Evolutionary conservation across 1,284 basidiomycete species (phyloP).

Genomic region (Ganoderma lingzhi): DNA sequence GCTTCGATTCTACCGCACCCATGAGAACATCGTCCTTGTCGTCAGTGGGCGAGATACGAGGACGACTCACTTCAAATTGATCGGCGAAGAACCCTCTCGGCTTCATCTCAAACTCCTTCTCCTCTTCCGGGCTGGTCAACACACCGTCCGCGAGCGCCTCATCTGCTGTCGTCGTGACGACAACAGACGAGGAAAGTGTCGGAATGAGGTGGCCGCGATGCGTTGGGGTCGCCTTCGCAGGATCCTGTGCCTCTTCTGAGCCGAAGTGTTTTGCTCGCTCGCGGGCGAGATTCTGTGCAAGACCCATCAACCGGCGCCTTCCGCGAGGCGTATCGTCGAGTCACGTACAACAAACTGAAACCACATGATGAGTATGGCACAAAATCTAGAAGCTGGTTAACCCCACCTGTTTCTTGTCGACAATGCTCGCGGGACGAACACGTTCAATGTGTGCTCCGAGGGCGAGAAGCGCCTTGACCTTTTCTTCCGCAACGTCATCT

Average conservation of each 20-base stretch:
- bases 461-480: constrained; percentile 83
- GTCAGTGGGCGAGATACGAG: not conserved
- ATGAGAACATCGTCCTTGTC: not conserved
- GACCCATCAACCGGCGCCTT: not conserved
- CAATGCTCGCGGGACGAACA: constrained; percentile 88
- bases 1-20: constrained; percentile 71
- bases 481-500: constrained; percentile 93
- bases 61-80: constrained; percentile 82
- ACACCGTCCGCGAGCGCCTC: constrained; percentile 46
- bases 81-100: constrained; percentile 91
- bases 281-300: constrained; percentile 79
- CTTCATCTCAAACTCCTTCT: constrained; percentile 53
- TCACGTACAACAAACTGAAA: constrained; percentile 19
- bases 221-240: constrained; percentile 21
- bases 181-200: constrained; percentile 48
- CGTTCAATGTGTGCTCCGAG: constrained; percentile 91
- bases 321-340: not conserved
- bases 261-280: constrained; percentile 81
- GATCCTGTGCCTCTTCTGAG: constrained; percentile 42
- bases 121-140: constrained; percentile 48
- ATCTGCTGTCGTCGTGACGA: constrained; percentile 64
- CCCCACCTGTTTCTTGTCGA: constrained; percentile 91
- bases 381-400: constrained; percentile 38
- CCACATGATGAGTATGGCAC: constrained; percentile 52
- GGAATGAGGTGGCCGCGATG: constrained; percentile 37